These are phyloP conservation scores for Acanthamoeba castellanii DNA, from an alignment of 208 protist genomes.

Conservation along the genomic window DNA sequence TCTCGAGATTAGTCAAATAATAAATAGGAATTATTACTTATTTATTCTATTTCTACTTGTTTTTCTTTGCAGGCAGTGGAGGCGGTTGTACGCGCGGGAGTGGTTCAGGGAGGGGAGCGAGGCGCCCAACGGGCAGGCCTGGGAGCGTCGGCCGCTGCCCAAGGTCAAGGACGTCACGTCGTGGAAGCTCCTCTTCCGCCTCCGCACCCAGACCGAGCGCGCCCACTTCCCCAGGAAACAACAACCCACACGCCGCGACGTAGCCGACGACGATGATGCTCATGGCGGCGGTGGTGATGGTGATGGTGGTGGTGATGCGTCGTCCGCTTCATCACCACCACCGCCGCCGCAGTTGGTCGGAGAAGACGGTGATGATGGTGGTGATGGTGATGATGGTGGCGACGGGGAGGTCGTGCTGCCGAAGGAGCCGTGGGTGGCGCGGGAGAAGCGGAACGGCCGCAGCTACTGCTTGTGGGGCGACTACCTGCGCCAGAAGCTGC, in stretches of 20 bases:
- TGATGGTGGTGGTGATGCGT: not conserved
- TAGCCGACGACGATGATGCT: too few species aligned
- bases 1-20: too few species aligned
- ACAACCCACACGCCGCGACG: too few species aligned
- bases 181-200: not conserved
- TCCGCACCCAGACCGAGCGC: not conserved
- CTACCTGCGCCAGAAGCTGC: not conserved
- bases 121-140: not conserved
- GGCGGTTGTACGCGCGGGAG: not conserved
- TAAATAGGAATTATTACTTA: too few species aligned
- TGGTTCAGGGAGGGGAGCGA: not conserved
- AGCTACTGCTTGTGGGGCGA: not conserved
- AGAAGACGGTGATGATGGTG: not conserved
- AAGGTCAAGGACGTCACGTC: not conserved
- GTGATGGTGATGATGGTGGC: not conserved
- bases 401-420: not conserved
- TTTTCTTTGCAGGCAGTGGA: not conserved
- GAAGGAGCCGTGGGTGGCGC: not conserved
- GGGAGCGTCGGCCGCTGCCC: not conserved
- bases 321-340: too few species aligned
- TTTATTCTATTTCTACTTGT: not conserved
- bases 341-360: too few species aligned
- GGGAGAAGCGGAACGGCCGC: not conserved
- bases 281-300: not conserved
- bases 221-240: not conserved